phyloP scores from a whole-genome alignment of 495 filamentous ascomycete genomes.

The Antarctomyces pellizariae region DNA sequence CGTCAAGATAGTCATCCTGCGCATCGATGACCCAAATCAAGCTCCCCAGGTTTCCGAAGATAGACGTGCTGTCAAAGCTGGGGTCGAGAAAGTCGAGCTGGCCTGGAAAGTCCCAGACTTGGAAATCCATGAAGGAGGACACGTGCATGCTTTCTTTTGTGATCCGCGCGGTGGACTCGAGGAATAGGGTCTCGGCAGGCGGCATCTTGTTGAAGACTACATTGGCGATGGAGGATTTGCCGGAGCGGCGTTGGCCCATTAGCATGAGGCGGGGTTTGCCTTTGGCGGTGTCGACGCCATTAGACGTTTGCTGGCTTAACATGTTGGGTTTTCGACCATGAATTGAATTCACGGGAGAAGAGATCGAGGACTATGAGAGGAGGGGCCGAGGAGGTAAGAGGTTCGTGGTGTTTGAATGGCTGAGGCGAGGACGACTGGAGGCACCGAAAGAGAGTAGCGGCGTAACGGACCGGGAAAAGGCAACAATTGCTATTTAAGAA shows the following conservation, averaged over 20 bases:
- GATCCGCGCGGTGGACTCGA: conserved; percentile 81
- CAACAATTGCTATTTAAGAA: too few relatives aligned
- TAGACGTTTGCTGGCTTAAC: too few relatives aligned
- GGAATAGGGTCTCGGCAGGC: conserved; percentile 78
- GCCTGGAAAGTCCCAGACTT: conserved; percentile 92
- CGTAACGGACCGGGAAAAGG: too few relatives aligned
- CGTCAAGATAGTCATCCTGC: conserved; percentile 87
- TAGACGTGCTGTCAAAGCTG: conserved; percentile 68
- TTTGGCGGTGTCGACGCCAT: conserved; percentile 15
- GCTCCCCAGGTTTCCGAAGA: conserved; percentile 81
- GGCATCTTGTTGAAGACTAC: conserved; percentile 97
- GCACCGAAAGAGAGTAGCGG: too few relatives aligned
- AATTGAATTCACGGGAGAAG: too few relatives aligned
- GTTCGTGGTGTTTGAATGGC: too few relatives aligned
- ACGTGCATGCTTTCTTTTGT: conserved; percentile 84
- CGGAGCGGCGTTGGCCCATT: conserved; percentile 94
- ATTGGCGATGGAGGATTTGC: conserved; percentile 91
- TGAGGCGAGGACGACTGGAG: too few relatives aligned
- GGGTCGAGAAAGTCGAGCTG: conserved; percentile 77
- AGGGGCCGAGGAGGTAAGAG: too few relatives aligned
- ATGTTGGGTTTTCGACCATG: too few relatives aligned
- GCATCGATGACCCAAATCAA: conserved; percentile 97
- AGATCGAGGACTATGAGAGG: too few relatives aligned
- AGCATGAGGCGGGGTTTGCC: conserved; percentile 70
- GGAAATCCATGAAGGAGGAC: conserved; percentile 97